phyloP scores from a whole-genome alignment of 495 filamentous ascomycete species.

The Thozetella sp. region DNA sequence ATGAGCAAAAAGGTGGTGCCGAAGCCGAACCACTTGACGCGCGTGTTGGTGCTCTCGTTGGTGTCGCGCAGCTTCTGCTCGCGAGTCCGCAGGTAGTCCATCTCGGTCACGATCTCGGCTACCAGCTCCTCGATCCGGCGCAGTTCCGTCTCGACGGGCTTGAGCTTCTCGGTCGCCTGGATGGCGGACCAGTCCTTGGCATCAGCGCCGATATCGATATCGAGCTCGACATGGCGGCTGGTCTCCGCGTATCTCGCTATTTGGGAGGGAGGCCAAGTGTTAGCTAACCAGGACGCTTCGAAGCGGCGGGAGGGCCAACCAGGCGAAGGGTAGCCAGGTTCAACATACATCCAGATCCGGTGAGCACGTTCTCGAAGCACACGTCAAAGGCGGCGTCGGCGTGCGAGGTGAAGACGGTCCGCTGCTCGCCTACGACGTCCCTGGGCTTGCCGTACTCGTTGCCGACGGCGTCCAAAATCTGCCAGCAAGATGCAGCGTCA shows the following conservation, averaged over 20 bases:
- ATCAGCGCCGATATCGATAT: slow-evolving; percentile 98
- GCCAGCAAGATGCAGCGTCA: slow-evolving; percentile 8
- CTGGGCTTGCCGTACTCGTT: slow-evolving; percentile 93
- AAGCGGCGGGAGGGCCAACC: neutral
- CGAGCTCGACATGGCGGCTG: slow-evolving; percentile 83
- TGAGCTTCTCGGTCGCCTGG: slow-evolving; percentile 95
- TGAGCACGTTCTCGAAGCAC: slow-evolving; percentile 89
- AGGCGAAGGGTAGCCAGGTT: slow-evolving; percentile 1
- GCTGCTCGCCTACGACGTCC: slow-evolving; percentile 88
- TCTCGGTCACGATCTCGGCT: slow-evolving; percentile 78
- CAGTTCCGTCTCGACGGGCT: slow-evolving; percentile 95
- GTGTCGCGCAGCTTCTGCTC: slow-evolving; percentile 98
- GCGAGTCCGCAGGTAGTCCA: slow-evolving; percentile 86
- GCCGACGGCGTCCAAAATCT: slow-evolving; percentile 94
- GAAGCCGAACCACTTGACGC: slow-evolving; percentile 98
- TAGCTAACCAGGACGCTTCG: slow-evolving; percentile 10
- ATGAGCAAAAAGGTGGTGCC: slow-evolving; percentile 93
- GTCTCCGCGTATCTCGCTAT: slow-evolving; percentile 46
- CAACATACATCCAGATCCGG: slow-evolving; percentile 61
- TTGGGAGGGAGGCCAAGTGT: neutral
- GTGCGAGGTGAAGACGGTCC: slow-evolving; percentile 94
- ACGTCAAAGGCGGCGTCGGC: slow-evolving; percentile 95
- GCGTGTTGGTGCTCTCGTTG: slow-evolving; percentile 98
- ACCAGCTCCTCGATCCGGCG: slow-evolving; percentile 90
- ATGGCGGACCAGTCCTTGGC: slow-evolving; percentile 98